Evolutionary conservation across 1,139 yeast genomes (phyloP).

Genomic region (Hansenula lynferdii): DNA sequence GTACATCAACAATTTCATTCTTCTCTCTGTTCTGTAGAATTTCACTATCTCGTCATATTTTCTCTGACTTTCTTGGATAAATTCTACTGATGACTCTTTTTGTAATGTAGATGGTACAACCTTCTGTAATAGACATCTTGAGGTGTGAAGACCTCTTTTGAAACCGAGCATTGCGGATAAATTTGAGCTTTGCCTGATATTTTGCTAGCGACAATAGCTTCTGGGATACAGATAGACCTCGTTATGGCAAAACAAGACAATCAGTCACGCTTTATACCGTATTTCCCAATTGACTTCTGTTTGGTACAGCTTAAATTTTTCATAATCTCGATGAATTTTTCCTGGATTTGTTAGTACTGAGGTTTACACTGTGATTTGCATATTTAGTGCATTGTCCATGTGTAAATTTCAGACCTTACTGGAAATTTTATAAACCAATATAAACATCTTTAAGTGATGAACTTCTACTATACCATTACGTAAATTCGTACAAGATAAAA

Average conservation of each 20-base stretch:
- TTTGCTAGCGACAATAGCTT: background rate
- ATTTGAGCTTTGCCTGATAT: background rate
- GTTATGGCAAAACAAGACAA: too few relatives aligned
- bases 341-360: conserved; percentile 13
- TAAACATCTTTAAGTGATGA: too few relatives aligned
- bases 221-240: too few relatives aligned
- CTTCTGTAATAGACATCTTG: conserved; percentile 8
- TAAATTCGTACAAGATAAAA: background rate
- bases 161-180: conserved; percentile 12
- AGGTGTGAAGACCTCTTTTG: conserved; percentile 11
- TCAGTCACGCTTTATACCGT: too few relatives aligned
- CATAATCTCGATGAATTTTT: background rate
- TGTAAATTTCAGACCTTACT: conserved; percentile 10
- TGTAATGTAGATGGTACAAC: conserved; percentile 1
- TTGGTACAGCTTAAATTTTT: too few relatives aligned
- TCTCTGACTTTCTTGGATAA: conserved; percentile 9
- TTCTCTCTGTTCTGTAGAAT: conserved; percentile 26
- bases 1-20: conserved; percentile 36
- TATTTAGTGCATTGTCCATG: background rate
- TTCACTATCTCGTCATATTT: conserved; percentile 17
- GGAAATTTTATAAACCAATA: too few relatives aligned
- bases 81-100: background rate
- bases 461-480: too few relatives aligned
- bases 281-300: too few relatives aligned
- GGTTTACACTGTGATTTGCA: conserved; percentile 5